These are phyloP conservation scores for Aspergillus fumigatus DNA, from an alignment of 2,329 filamentous ascomycete genomes.

Conservation along the genomic window DNA sequence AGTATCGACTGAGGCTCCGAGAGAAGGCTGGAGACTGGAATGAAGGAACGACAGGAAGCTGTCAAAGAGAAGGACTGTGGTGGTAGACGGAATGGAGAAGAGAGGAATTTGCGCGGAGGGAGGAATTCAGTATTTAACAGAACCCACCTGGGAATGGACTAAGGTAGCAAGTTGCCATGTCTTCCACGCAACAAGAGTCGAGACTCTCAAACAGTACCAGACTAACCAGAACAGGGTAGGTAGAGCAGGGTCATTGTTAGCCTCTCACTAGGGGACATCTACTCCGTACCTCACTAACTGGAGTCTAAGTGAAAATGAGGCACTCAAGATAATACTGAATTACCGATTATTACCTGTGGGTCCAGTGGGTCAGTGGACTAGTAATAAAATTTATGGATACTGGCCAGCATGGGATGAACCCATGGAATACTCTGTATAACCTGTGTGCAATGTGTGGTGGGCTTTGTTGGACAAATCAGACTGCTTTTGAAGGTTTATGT, in stretches of 20 bases:
- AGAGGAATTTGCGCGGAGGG: background rate
- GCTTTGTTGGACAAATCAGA: background rate
- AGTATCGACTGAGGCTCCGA: slow-evolving; percentile 5
- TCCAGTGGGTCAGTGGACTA: too few relatives aligned
- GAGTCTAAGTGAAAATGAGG: too few relatives aligned
- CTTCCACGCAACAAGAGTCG: background rate
- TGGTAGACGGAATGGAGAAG: slow-evolving; percentile 5
- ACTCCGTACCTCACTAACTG: too few relatives aligned
- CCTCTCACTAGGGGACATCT: background rate
- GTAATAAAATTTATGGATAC: background rate
- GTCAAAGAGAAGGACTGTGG: slow-evolving; percentile 8
- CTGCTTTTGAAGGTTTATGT: background rate
- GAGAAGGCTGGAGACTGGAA: slow-evolving; percentile 8
- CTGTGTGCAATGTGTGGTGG: background rate
- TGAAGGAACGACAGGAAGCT: slow-evolving; percentile 16
- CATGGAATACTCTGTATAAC: background rate
- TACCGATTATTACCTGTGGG: background rate
- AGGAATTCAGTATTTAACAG: slow-evolving; percentile 1
- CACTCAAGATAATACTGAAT: too few relatives aligned
- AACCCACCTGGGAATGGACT: background rate
- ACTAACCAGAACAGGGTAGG: background rate
- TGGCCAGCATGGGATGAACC: background rate
- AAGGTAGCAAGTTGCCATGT: background rate
- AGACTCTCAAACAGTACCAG: background rate
- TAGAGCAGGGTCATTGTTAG: background rate